phyloP scores from a whole-genome alignment of 2,329 filamentous ascomycete genomes.

The Trichophyton schoenleinii region DNA sequence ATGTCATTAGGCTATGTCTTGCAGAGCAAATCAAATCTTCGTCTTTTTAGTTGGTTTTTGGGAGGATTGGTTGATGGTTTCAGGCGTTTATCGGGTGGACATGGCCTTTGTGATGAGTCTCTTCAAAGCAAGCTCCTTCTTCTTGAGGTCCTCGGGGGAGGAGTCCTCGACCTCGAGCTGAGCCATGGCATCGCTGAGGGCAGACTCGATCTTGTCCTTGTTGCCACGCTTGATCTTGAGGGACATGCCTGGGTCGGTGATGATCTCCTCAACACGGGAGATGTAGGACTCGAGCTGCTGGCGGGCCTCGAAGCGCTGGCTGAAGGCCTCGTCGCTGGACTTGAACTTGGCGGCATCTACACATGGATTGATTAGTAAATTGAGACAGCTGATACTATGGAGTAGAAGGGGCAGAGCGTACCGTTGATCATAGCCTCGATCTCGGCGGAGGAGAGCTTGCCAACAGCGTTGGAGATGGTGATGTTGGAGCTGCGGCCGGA shows the following conservation, averaged over 20 bases:
- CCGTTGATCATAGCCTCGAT: constrained; percentile 96
- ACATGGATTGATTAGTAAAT: neutral
- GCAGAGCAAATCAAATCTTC: constrained; percentile 6
- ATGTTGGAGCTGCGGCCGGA: constrained; percentile 98
- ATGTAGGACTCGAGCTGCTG: constrained; percentile 99
- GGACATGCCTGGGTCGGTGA: constrained; percentile 89
- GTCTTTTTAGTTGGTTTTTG: constrained; percentile 14
- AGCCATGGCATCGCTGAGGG: constrained; percentile 92
- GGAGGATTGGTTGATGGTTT: neutral
- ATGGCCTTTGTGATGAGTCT: constrained; percentile 96
- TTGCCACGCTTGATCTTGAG: constrained; percentile 97
- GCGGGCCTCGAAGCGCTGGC: constrained; percentile 97
- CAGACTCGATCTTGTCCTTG: constrained; percentile 99
- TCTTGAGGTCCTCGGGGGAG: constrained; percentile 88
- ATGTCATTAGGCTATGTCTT: constrained; percentile 8
- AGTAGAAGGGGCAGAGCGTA: constrained; percentile 29
- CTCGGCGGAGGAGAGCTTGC: constrained; percentile 86
- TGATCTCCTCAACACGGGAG: constrained; percentile 94
- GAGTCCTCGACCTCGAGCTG: constrained; percentile 94
- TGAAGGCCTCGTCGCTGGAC: constrained; percentile 93
- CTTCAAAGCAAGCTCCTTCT: constrained; percentile 98
- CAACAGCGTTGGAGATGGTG: constrained; percentile 98
- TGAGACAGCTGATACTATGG: neutral
- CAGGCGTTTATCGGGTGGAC: constrained; percentile 63
- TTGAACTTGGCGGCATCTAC: constrained; percentile 95